These are phyloP conservation scores for Ogataea naganishii DNA, from an alignment of 805 yeast species.

Conservation along the genomic window DNA sequence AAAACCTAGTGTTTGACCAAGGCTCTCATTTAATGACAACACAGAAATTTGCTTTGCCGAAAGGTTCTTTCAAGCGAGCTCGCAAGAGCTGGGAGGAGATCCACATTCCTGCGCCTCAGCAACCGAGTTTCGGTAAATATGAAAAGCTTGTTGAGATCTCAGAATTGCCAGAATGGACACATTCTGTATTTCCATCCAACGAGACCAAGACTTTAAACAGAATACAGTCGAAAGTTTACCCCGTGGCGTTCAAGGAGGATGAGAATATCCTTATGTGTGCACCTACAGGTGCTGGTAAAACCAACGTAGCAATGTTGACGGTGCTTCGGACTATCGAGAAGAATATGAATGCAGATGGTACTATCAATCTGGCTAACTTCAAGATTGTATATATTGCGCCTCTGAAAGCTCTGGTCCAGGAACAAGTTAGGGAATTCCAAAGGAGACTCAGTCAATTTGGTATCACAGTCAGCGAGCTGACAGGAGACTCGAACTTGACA, in stretches of 20 bases:
- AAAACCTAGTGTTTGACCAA: slow-evolving; percentile 57
- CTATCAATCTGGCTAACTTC: slow-evolving; percentile 45
- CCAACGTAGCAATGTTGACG: slow-evolving; percentile 89
- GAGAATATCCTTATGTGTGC: slow-evolving; percentile 81
- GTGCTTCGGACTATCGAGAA: slow-evolving; percentile 55
- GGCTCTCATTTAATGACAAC: slow-evolving; percentile 63
- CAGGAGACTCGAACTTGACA: slow-evolving; percentile 81
- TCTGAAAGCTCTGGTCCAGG: slow-evolving; percentile 89
- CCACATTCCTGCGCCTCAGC: slow-evolving; percentile 79
- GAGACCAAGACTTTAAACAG: slow-evolving; percentile 66
- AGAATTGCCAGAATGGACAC: slow-evolving; percentile 78
- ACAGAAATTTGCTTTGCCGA: slow-evolving; percentile 65
- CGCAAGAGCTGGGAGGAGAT: slow-evolving; percentile 78
- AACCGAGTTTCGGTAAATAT: slow-evolving; percentile 26
- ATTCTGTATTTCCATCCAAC: slow-evolving; percentile 56
- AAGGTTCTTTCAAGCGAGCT: slow-evolving; percentile 72
- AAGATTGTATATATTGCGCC: slow-evolving; percentile 90
- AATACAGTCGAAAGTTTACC: slow-evolving; percentile 76
- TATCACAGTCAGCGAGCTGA: slow-evolving; percentile 70
- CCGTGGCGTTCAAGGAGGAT: slow-evolving; percentile 66
- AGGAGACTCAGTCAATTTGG: slow-evolving; percentile 60
- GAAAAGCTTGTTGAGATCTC: slow-evolving; percentile 46
- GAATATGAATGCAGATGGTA: slow-evolving; percentile 36
- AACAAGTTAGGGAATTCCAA: slow-evolving; percentile 81
- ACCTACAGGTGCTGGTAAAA: slow-evolving; percentile 98